These are phyloP conservation scores for Chlamydomonas asymmetrica DNA, from an alignment of 139 green algal genomes.

Conservation along the genomic window DNA sequence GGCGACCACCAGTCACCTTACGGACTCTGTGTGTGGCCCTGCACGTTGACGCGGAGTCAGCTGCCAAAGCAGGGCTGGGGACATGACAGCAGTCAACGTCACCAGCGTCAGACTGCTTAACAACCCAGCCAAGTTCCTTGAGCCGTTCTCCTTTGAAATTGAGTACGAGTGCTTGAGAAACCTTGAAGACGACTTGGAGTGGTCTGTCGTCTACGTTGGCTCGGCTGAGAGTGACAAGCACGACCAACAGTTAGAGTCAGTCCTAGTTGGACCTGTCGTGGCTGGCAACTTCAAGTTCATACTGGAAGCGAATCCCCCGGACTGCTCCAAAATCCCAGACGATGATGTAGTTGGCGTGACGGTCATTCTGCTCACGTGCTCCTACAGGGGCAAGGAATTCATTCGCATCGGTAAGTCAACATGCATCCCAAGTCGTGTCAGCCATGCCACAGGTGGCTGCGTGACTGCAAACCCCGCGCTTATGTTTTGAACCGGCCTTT, in stretches of 20 bases:
- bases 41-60: no score
- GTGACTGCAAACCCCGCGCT: no score
- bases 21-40: no score
- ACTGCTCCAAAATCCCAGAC: conserved; percentile 68
- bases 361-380: conserved; percentile 94
- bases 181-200: conserved; percentile 90
- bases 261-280: conserved; percentile 92
- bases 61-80: no score
- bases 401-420: conserved; percentile 86
- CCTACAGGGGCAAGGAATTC: conserved; percentile 87
- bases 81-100: conserved; percentile 90
- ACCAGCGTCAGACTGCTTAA: conserved; percentile 78
- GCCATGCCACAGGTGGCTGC: no score
- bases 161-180: conserved; percentile 90
- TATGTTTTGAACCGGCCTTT: no score
- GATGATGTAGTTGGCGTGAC: conserved; percentile 90
- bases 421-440: no score
- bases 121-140: conserved; percentile 81
- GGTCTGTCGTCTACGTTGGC: conserved; percentile 95
- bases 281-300: conserved; percentile 89
- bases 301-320: conserved; percentile 84
- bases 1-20: no score
- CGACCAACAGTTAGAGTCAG: conserved; percentile 89
- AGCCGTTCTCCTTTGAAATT: conserved; percentile 93
- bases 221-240: conserved; percentile 90